A percentile compares a stretch with the other conserved stretches of the same genome.
phyloP scores from a whole-genome alignment of 192 early-diverging fungal genomes.

The Coemansia sp. region DNA sequence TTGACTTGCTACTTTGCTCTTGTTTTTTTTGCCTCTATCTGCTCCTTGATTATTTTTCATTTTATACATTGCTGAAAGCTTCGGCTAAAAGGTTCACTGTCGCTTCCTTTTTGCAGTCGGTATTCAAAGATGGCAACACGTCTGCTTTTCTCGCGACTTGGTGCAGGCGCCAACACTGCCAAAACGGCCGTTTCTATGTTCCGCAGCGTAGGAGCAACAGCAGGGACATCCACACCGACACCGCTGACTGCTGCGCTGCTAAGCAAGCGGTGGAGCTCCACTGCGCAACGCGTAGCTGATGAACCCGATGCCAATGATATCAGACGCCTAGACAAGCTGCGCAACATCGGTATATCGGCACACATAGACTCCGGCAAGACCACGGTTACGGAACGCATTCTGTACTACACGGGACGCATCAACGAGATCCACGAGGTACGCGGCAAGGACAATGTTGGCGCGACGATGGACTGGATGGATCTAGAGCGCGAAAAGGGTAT shows the following conservation, averaged over 20 bases:
- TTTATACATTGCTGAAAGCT: not conserved
- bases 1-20: too few species aligned
- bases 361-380: slow-evolving; percentile 91
- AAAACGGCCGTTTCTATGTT: slow-evolving; percentile 1
- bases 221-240: not conserved
- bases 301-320: slow-evolving; percentile 33
- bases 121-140: slow-evolving; percentile 18
- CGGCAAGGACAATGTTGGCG: slow-evolving; percentile 86
- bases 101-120: too few species aligned
- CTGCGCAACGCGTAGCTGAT: not conserved
- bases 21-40: too few species aligned
- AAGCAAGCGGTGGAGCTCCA: slow-evolving; percentile 35
- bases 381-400: slow-evolving; percentile 79
- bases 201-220: slow-evolving; percentile 1
- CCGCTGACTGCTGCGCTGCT: slow-evolving; percentile 16
- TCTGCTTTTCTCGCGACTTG: slow-evolving; percentile 43
- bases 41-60: not conserved
- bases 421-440: slow-evolving; percentile 89
- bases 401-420: slow-evolving; percentile 85
- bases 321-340: slow-evolving; percentile 62
- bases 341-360: slow-evolving; percentile 88
- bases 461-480: slow-evolving; percentile 99
- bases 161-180: slow-evolving; percentile 5
- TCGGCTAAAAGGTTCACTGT: not conserved
- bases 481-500: slow-evolving; percentile 94